These are phyloP conservation scores for Volutella citrinella DNA, from an alignment of 2,329 filamentous ascomycete genomes.

Conservation along the genomic window DNA sequence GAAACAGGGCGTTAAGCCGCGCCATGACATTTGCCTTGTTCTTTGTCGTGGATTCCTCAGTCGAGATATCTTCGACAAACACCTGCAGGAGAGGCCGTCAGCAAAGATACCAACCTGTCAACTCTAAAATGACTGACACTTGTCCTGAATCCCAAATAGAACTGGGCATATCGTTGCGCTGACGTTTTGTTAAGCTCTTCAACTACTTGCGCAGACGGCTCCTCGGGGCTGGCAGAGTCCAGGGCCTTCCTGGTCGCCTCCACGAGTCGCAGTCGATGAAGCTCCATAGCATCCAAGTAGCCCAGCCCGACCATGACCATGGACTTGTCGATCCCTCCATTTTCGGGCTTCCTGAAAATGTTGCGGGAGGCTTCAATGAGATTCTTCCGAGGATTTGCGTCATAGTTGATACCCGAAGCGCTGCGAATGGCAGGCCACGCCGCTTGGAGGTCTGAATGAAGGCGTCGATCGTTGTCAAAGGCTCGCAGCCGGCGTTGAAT, in stretches of 20 bases:
- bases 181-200: slow-evolving; percentile 30
- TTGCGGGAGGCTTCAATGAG: slow-evolving; percentile 19
- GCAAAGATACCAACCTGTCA: too few relatives aligned
- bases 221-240: slow-evolving; percentile 6
- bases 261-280: slow-evolving; percentile 28
- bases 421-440: slow-evolving; percentile 17
- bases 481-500: slow-evolving; percentile 27
- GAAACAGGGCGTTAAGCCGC: slow-evolving; percentile 34
- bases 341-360: slow-evolving; percentile 26
- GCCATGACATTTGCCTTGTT: slow-evolving; percentile 28
- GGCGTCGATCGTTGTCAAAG: slow-evolving; percentile 27
- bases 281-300: slow-evolving; percentile 31
- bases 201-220: slow-evolving; percentile 18
- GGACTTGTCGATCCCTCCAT: slow-evolving; percentile 26
- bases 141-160: slow-evolving; percentile 32
- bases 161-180: slow-evolving; percentile 24
- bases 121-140: slow-evolving; percentile 29
- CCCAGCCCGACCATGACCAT: slow-evolving; percentile 29
- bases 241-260: slow-evolving; percentile 18
- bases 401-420: slow-evolving; percentile 14
- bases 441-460: slow-evolving; percentile 16
- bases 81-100: too few relatives aligned
- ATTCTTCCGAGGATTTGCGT: slow-evolving; percentile 26
- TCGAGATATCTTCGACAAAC: too few relatives aligned
- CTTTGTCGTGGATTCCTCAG: too few relatives aligned